Evolutionary conservation across 1,284 basidiomycete genomes (phyloP), one percentile per base, ranked within the genome.

Genomic region (Irpex sp.): DNA sequence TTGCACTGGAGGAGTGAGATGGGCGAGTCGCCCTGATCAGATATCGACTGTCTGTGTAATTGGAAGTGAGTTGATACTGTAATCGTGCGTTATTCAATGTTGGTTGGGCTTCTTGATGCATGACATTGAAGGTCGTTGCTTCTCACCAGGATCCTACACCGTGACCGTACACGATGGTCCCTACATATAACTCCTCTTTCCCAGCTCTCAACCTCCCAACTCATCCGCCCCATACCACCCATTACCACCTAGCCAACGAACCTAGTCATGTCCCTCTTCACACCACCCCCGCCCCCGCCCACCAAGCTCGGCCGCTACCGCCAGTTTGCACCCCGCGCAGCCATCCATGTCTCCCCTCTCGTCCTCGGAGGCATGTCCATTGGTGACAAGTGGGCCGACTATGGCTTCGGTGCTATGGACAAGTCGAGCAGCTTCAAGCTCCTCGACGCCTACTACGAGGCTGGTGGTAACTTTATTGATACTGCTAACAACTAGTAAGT

Each of bases 291-390:
- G 15, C 37, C 31, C 7, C 64, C 64, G 0, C 26, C 52, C 7
- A 65, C 64, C 31, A 56, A 48, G 55, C 61, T 65, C 21, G 64
- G 55, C 6, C 51, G 57, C 21, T 62, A 65, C 19, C 64, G 64
- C 59, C 61, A 60, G 48, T 62, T 65, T 21, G 61, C 59, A 0
- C 64, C 64, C 11, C 57, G 38, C 37, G 61, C 64, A 2, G 64
- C 61, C 26, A 19, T 65, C 5, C 64, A 65, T 49, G 64, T 65
- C 15, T 65, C 64, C 31, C 64, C 64, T 4, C 56, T 65, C 38
- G 54, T 60, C 48, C 77, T 87, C n/a, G 85, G 85, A 9, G 84
- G 72, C 1, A 81, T 83, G 81, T 82, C 74, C 70, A 77, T 86
- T 58, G 84, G 74, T 64, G 75, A 83, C 64, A 74, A 79, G 55